Evolutionary conservation across 2,329 filamentous ascomycete genomes (phyloP).

Genomic region (Ophiostoma sp.): DNA sequence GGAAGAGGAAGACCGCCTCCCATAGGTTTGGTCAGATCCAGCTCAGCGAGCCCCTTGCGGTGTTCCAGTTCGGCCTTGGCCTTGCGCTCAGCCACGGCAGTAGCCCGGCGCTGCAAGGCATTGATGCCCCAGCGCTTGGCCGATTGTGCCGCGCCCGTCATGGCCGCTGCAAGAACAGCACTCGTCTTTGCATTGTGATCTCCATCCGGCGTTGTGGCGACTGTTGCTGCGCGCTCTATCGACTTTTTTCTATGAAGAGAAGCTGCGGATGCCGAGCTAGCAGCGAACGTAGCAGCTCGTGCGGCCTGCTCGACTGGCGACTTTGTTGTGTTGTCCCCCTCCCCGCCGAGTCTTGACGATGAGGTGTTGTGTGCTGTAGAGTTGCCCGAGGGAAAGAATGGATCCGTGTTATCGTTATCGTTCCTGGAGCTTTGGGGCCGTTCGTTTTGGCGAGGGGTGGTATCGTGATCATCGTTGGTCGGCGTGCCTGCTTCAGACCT

Average conservation of each 20-base stretch:
- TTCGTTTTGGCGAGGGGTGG: not conserved
- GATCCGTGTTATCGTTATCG: not conserved
- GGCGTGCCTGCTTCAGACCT: slow-evolving; percentile 13
- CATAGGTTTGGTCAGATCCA: slow-evolving; percentile 62
- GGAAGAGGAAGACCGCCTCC: slow-evolving; percentile 77
- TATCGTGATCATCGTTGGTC: not conserved
- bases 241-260: not conserved
- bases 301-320: not conserved
- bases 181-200: slow-evolving; percentile 39
- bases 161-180: slow-evolving; percentile 43
- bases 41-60: slow-evolving; percentile 22
- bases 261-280: not conserved
- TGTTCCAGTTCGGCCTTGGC: slow-evolving; percentile 7
- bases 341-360: not conserved
- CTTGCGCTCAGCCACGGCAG: slow-evolving; percentile 20
- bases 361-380: not conserved
- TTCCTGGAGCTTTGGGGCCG: not conserved
- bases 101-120: slow-evolving; percentile 41
- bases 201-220: not conserved
- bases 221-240: slow-evolving; percentile 1
- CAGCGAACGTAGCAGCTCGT: slow-evolving; percentile 3
- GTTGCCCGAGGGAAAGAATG: not conserved
- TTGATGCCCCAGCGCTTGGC: slow-evolving; percentile 57
- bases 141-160: slow-evolving; percentile 50
- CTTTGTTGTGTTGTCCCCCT: not conserved